Evolutionary conservation across 2,329 filamentous ascomycete genomes (phyloP), one percentile per base, ranked within the genome.

Genomic region (Fusarium sp.): DNA sequence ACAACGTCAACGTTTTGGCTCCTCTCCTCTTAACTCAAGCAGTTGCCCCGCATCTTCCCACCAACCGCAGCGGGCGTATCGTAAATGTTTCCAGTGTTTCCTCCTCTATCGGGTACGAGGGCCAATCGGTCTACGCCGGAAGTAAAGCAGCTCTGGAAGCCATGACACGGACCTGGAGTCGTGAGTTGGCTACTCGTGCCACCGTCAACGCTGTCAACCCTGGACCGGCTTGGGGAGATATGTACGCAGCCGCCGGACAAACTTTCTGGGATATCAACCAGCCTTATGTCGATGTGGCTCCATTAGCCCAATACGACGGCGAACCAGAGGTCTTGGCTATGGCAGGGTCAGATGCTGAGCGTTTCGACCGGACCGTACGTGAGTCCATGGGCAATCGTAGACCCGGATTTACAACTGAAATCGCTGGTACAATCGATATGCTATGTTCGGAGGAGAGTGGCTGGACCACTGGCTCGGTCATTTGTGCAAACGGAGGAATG

Each of bases 1-100:
- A 93, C 82, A 86, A 87, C 57, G 86, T 96, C 80, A 97, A 97
- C 75, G 93, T 97, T 23, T 86, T 93, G 11, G 93, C 92, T 0
- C 93, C 93, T 2, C 80, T 97, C 23, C 85, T 97, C 3, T 83
- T 97, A 15, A 87, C 92, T 28, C 90, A 97, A 79, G 91, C 91
- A 7, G 87, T 88, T 1, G 80, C 89, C 33, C 90, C 89, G 0
- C 89, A 91, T 79, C 85, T 97, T 6, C 82, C 93, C 88, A 3
- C 80, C 78, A 56, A 91, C 92, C 80, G 89, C 89, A 66, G 89
- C 83, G 67, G 86, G 79, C 60, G 84, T 83, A 82, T 89, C 68
- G 80, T 89, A 74, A 87, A 84, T 76, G 78, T 88, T 53, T 86
- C 84, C 8, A 86, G 83, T 60, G 84, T 87, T 30, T 85, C 83